A percentile compares a stretch with the other conserved stretches of the same genome.
These are phyloP conservation scores for Coemansia sp. DNA, from an alignment of 192 early-diverging fungal species.

Conservation along the genomic window DNA sequence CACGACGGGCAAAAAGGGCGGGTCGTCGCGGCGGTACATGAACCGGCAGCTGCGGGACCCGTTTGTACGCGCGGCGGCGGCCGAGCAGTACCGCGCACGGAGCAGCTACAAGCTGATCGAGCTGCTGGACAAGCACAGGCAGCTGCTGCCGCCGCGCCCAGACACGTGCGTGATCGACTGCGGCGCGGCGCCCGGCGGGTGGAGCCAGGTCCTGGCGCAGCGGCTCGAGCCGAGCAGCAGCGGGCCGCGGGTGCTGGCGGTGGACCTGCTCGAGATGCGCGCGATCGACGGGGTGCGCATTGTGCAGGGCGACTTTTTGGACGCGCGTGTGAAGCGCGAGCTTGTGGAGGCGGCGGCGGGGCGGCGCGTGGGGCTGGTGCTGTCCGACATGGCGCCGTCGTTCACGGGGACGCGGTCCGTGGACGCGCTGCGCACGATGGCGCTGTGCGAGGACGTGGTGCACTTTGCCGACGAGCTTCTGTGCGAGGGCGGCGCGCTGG, in stretches of 20 bases:
- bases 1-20: constrained; percentile 38
- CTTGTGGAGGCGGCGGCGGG: constrained; percentile 31
- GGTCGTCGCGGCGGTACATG: constrained; percentile 61
- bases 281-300: constrained; percentile 64
- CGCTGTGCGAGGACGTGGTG: constrained; percentile 66
- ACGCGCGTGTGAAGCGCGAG: constrained; percentile 30
- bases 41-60: constrained; percentile 64
- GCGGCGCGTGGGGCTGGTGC: constrained; percentile 47
- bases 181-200: constrained; percentile 76
- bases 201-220: constrained; percentile 68
- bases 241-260: constrained; percentile 57
- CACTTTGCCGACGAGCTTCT: constrained; percentile 57
- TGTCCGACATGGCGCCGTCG: constrained; percentile 81
- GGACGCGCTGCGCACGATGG: constrained; percentile 65
- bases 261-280: constrained; percentile 70
- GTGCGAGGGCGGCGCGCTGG: constrained; percentile 23
- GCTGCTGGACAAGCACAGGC: constrained; percentile 53
- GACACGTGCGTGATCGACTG: constrained; percentile 56
- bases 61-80: constrained; percentile 59
- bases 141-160: constrained; percentile 15
- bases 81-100: constrained; percentile 65
- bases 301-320: constrained; percentile 68
- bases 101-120: constrained; percentile 73
- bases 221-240: constrained; percentile 1
- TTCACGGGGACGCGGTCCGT: constrained; percentile 69